Base-by-base conservation (phyloP, 371 early-diverging fungal genomes). In the Haplosporangium sp. region DNA sequence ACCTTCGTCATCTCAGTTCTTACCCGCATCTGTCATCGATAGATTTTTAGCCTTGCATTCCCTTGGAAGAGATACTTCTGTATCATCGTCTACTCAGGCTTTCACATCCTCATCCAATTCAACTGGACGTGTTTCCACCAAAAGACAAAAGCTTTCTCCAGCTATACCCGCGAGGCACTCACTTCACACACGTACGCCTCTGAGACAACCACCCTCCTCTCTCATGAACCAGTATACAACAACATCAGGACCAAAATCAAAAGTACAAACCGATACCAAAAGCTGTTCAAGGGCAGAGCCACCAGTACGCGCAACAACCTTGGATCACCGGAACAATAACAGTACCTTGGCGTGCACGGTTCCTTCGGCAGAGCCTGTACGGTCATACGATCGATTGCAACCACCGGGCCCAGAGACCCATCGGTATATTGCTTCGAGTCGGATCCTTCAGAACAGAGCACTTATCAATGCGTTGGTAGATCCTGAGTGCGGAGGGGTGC, bases 391-490 rank as follows among this genome's bases (percentile, higher is more conserved):
- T 20, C 52, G 55, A 1, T 38, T 67, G 13, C 53, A 56, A 6
- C 46, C 52, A 1, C 56, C 52, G 23, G 20, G 40, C 9, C 42
- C 52, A 8, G 54, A 60, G 37, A 42, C 23, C 0, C 57, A 74
- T 53, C 59, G 53, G 12, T 74, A 69, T 41, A 74, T 74, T 6
- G 57, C 37, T 5, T 68, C 74, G 16, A 60, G 11, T 16, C 61
- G 67, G 13, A 6, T 69, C 13, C 61, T 74, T 10, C 74, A 74
- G 40, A 67, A 69, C n/a, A 64, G 57, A 5, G 42, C 52, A 1
- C 52, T 74, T 23, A 43, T 74, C 37, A 55, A 52, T 6, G 69
- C 74, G 0, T 36, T 74, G 14, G 9, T 36, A 7, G 69, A 74
- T n/a, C 64, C 64, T 6, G 36, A 50, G 13, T 52, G 55, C 41